These are phyloP conservation scores for Malus fusca DNA, from an alignment of 306 rosid species.

Conservation along the genomic window DNA sequence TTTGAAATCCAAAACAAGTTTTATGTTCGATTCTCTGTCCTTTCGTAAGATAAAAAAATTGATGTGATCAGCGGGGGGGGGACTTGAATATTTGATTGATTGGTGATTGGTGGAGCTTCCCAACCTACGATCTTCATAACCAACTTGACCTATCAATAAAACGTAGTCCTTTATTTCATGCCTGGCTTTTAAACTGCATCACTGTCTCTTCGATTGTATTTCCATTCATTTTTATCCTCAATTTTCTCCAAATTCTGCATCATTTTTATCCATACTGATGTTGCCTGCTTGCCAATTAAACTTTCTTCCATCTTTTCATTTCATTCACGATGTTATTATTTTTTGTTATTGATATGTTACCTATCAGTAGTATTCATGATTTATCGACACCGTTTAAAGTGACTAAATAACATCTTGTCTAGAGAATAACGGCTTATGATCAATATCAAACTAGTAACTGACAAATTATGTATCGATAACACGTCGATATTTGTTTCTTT, in stretches of 20 bases:
- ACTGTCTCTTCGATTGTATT: conserved; percentile 21
- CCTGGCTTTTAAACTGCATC: conserved; percentile 43
- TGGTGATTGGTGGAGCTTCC: conserved; percentile 36
- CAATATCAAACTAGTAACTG: no score
- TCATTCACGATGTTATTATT: no score
- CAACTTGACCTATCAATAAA: conserved; percentile 22
- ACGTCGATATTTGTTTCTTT: no score
- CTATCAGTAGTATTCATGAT: accelerated
- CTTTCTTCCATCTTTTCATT: neutral
- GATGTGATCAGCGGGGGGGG: neutral
- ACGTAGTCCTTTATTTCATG: conserved; percentile 30
- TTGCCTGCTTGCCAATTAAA: neutral
- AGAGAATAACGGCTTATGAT: neutral
- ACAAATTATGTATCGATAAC: no score
- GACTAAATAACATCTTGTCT: no score
- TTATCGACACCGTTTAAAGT: no score
- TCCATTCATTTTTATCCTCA: conserved; percentile 6
- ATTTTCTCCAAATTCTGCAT: conserved; percentile 31
- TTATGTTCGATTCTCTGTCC: no score
- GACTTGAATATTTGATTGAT: neutral
- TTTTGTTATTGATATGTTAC: no score
- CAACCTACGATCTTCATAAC: conserved; percentile 54
- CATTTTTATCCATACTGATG: conserved; percentile 32
- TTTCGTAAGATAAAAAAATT: no score
- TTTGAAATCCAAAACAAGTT: no score